phyloP scores from a whole-genome alignment of 1,284 basidiomycete genomes.

The Moesziomyces antarcticus region DNA sequence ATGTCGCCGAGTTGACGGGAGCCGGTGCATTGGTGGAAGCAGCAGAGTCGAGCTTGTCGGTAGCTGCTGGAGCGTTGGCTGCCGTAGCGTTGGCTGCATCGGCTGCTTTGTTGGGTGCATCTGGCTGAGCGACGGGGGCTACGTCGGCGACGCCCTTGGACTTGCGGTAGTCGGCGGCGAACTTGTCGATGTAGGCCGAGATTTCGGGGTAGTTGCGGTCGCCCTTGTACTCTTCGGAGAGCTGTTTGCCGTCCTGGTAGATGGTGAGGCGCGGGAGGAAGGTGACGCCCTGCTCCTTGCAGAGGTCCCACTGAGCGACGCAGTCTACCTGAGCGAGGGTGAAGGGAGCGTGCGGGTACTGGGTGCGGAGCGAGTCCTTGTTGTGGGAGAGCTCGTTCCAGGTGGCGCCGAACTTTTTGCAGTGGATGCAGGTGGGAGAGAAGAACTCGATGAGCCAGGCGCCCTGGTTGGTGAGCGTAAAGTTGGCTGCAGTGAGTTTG shows the following conservation, averaged over 20 bases:
- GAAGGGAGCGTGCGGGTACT: conserved; percentile 60
- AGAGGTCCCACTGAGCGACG: conserved; percentile 53
- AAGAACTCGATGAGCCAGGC: conserved; percentile 66
- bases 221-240: conserved; percentile 42
- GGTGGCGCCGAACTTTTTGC: conserved; percentile 80
- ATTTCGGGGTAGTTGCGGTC: conserved; percentile 56
- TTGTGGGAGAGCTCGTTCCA: conserved; percentile 79
- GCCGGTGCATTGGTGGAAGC: conserved; percentile 5
- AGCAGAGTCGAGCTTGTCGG: neutral
- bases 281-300: conserved; percentile 53
- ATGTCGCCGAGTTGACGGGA: neutral
- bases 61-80: too few species aligned
- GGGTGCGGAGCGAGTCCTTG: conserved; percentile 72
- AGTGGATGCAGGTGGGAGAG: conserved; percentile 81
- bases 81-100: conserved; percentile 11
- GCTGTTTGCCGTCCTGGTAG: conserved; percentile 59
- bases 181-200: conserved; percentile 53
- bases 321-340: conserved; percentile 65
- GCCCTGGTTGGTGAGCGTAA: conserved; percentile 49
- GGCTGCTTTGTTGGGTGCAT: conserved; percentile 4
- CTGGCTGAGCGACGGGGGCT: conserved; percentile 3
- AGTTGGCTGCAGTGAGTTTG: conserved; percentile 57
- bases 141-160: conserved; percentile 42
- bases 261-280: conserved; percentile 51
- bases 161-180: conserved; percentile 47